Conservation (phyloP, 192 early-diverging fungal species). For the Obelidium mucronatum region DNA sequence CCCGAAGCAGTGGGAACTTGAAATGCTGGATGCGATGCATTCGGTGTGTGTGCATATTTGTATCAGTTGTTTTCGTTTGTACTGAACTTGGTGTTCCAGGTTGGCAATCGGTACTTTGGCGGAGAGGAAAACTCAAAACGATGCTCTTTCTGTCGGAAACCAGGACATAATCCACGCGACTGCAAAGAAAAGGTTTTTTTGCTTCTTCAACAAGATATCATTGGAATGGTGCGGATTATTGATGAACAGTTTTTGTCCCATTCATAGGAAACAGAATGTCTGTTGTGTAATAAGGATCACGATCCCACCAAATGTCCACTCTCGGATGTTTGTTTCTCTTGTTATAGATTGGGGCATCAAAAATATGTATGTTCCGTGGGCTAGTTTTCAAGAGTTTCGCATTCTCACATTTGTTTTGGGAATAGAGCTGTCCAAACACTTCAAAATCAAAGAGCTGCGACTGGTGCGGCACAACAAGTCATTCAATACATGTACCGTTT, state of each 20-base stretch:
- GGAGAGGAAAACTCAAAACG: neutral
- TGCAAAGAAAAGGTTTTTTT: slow-evolving; percentile 29
- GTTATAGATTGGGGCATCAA: slow-evolving; percentile 19
- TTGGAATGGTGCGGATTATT: neutral
- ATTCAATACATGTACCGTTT: slow-evolving; percentile 11
- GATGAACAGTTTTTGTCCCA: neutral
- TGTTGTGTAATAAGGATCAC: slow-evolving; percentile 27
- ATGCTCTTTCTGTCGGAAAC: slow-evolving; percentile 28
- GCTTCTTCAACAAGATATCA: too few species aligned
- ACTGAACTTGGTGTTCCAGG: neutral
- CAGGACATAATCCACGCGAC: slow-evolving; percentile 4
- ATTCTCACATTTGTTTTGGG: neutral
- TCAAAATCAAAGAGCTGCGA: slow-evolving; percentile 4
- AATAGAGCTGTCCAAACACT: neutral
- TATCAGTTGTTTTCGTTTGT: neutral
- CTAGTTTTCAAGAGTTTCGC: neutral
- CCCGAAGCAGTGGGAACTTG: slow-evolving; percentile 2
- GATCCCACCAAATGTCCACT: slow-evolving; percentile 26
- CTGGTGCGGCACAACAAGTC: neutral
- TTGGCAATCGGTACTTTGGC: slow-evolving; percentile 13
- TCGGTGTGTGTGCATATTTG: neutral
- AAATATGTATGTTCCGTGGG: slow-evolving; percentile 7
- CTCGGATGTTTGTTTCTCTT: slow-evolving; percentile 19
- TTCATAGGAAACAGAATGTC: slow-evolving; percentile 26
- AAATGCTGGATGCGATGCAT: slow-evolving; percentile 6